Percentiles rank a stretch among this genome's conserved stretches.
Conservation (phyloP, 2,329 filamentous ascomycete species). For the Nigrograna mackinnonii region DNA sequence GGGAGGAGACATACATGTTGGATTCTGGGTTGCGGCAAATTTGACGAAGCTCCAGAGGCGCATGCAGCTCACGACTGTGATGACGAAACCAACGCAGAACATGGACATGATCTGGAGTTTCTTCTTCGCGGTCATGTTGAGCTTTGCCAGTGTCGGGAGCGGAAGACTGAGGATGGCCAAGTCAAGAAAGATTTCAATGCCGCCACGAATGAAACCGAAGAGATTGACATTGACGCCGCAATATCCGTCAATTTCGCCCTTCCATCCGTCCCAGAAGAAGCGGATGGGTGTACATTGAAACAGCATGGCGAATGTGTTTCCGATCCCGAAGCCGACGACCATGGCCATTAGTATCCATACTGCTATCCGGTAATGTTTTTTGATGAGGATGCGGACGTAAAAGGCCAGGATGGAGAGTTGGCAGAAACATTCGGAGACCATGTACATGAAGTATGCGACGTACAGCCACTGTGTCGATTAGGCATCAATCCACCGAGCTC, state of each 20-base stretch:
- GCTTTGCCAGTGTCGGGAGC: background rate
- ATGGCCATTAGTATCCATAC: constrained; percentile 24
- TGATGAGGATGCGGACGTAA: constrained; percentile 33
- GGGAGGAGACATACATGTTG: constrained; percentile 21
- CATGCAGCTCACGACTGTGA: constrained; percentile 26
- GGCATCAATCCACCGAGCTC: no score
- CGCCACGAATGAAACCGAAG: constrained; percentile 41
- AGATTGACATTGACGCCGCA: constrained; percentile 42
- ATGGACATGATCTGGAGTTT: background rate
- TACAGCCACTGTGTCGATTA: constrained; percentile 29
- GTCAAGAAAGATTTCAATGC: constrained; percentile 28
- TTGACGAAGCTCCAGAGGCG: constrained; percentile 21
- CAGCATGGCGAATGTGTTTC: constrained; percentile 30
- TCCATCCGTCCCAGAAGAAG: constrained; percentile 48
- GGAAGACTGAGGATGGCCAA: constrained; percentile 18
- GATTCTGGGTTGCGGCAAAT: constrained; percentile 22
- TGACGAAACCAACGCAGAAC: constrained; percentile 16
- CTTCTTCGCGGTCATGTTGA: background rate
- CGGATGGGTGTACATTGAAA: constrained; percentile 42
- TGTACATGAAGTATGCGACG: constrained; percentile 34
- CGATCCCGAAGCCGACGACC: constrained; percentile 25
- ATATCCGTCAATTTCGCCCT: constrained; percentile 33
- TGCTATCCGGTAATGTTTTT: constrained; percentile 14
- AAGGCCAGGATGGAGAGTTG: constrained; percentile 36
- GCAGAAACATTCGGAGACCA: constrained; percentile 25